Percentiles rank a stretch among this genome's conserved stretches.
Evolutionary conservation across 352 stramenopile species (phyloP).

Genomic region (Globisporangium abappressorium): DNA sequence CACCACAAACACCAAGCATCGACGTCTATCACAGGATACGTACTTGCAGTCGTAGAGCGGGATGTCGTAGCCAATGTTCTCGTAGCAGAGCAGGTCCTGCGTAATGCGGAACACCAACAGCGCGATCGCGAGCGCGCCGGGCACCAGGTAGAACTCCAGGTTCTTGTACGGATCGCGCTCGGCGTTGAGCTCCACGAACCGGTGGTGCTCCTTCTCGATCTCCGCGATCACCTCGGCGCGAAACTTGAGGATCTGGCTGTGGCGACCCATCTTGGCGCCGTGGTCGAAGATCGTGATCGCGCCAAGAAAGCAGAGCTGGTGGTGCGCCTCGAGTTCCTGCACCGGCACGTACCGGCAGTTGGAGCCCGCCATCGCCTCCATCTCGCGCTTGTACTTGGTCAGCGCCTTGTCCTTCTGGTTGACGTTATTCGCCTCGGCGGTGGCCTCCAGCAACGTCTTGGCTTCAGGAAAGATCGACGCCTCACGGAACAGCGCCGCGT

Average conservation of each 20-base stretch:
- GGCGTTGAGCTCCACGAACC: slow-evolving; percentile 94
- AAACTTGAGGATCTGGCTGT: slow-evolving; percentile 88
- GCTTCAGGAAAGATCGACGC: slow-evolving; percentile 96
- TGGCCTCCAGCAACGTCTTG: slow-evolving; percentile 97
- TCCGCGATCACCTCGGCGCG: slow-evolving; percentile 79
- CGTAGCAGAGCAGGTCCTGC: slow-evolving; percentile 83
- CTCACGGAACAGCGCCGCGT: slow-evolving; percentile 95
- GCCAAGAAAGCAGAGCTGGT: slow-evolving; percentile 76
- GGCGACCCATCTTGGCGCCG: slow-evolving; percentile 94
- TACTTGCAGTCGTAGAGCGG: slow-evolving; percentile 91
- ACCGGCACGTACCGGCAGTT: slow-evolving; percentile 88
- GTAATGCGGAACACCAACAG: slow-evolving; percentile 89
- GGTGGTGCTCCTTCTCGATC: slow-evolving; percentile 88
- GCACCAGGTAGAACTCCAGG: slow-evolving; percentile 93
- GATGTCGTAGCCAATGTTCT: slow-evolving; percentile 81
- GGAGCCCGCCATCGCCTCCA: slow-evolving; percentile 88
- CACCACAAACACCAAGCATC: background rate
- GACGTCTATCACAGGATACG: slow-evolving; percentile 19
- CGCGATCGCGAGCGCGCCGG: slow-evolving; percentile 83
- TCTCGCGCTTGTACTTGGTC: slow-evolving; percentile 91
- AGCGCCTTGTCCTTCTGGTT: slow-evolving; percentile 90
- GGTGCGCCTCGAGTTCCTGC: slow-evolving; percentile 88
- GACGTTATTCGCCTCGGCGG: slow-evolving; percentile 96
- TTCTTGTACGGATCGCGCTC: slow-evolving; percentile 95
- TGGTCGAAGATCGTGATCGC: slow-evolving; percentile 91